Evolutionary conservation across 2,329 filamentous ascomycete genomes (phyloP).

Genomic region (Monilinia fructicola): DNA sequence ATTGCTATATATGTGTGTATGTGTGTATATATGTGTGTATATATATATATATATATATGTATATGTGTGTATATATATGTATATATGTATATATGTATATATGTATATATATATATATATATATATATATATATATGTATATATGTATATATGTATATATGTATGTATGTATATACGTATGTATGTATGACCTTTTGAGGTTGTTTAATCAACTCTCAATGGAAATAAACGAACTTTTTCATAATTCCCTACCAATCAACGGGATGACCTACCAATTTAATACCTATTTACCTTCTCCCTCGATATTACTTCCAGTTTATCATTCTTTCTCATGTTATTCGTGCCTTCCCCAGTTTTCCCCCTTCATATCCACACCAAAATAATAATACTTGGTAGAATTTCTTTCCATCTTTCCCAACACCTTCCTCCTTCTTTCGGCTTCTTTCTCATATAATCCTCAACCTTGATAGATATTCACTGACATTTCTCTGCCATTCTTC

Average conservation of each 20-base stretch:
- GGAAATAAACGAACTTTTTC: not conserved
- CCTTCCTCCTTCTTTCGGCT: constrained; percentile 8
- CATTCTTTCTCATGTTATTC: constrained; percentile 4
- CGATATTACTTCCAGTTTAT: not conserved
- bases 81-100: too few relatives aligned
- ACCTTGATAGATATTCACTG: constrained; percentile 7
- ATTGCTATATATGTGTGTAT: too few relatives aligned
- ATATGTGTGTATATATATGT: too few relatives aligned
- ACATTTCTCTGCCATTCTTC: not conserved
- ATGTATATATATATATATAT: too few relatives aligned
- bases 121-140: too few relatives aligned
- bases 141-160: too few relatives aligned
- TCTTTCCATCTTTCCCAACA: not conserved
- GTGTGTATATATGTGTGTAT: too few relatives aligned
- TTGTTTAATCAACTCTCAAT: too few relatives aligned
- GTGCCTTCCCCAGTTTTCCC: not conserved
- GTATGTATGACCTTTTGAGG: too few relatives aligned
- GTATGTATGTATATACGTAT: too few relatives aligned
- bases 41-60: too few relatives aligned
- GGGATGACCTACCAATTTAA: not conserved
- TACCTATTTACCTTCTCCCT: not conserved
- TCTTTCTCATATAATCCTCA: not conserved
- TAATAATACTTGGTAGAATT: not conserved
- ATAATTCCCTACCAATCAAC: too few relatives aligned
- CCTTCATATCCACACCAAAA: not conserved